phyloP scores from a whole-genome alignment of 2,329 filamentous ascomycete species.

The Laburnicola sp. region DNA sequence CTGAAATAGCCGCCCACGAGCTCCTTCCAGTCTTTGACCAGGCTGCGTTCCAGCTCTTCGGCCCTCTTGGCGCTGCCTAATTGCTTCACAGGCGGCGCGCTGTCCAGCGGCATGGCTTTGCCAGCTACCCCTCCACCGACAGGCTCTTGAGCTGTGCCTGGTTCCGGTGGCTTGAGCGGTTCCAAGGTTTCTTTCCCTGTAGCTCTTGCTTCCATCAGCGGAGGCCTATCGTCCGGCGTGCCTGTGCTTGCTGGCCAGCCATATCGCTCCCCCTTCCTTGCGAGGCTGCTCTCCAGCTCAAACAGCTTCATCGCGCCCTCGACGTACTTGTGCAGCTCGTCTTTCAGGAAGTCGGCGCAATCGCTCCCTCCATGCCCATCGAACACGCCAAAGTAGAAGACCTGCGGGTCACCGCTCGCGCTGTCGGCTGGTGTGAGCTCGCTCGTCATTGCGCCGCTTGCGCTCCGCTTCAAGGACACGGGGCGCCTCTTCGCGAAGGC shows the following conservation, averaged over 20 bases:
- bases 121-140: conserved; percentile 32
- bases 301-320: conserved; percentile 79
- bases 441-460: conserved; percentile 40
- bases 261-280: conserved; percentile 33
- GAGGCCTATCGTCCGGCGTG: conserved; percentile 21
- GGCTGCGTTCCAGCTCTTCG: conserved; percentile 67
- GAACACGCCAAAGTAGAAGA: conserved; percentile 97
- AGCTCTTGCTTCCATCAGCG: conserved; percentile 24
- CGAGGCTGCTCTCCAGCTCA: conserved; percentile 74
- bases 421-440: conserved; percentile 73
- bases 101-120: conserved; percentile 25
- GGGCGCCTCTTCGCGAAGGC: conserved; percentile 87
- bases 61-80: conserved; percentile 61
- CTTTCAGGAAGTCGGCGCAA: conserved; percentile 82
- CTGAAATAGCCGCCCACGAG: conserved; percentile 93
- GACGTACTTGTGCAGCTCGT: conserved; percentile 85
- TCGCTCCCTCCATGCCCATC: conserved; percentile 92
- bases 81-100: conserved; percentile 38
- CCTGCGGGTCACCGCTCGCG: conserved; percentile 84
- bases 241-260: conserved; percentile 33
- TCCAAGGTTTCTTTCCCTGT: conserved; percentile 49
- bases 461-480: conserved; percentile 57
- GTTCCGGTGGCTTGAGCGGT: conserved; percentile 39
- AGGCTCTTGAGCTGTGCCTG: conserved; percentile 24
- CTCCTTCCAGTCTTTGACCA: conserved; percentile 77